Evolutionary conservation across 2,329 filamentous ascomycete genomes (phyloP).

Genomic region (Botryotinia globosa): DNA sequence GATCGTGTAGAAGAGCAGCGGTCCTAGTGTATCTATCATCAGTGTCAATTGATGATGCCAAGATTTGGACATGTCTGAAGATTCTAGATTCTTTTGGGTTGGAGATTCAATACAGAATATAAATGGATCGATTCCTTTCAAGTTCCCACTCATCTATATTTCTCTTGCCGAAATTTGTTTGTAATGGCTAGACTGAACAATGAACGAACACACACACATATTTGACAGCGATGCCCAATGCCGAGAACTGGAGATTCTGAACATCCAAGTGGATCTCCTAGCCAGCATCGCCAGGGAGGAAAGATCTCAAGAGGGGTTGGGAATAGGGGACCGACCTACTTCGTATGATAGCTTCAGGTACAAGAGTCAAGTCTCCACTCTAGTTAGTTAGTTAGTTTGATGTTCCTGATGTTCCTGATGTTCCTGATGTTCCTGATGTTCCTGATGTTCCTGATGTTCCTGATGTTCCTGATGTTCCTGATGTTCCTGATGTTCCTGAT

Average conservation of each 20-base stretch:
- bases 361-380: conserved; percentile 7
- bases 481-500: no score
- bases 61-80: background rate
- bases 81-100: background rate
- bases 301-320: conserved; percentile 12
- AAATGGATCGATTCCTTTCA: background rate
- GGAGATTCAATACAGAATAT: background rate
- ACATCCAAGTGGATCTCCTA: conserved; percentile 8
- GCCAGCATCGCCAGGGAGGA: background rate
- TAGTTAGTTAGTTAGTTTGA: background rate
- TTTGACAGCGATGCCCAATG: conserved; percentile 6
- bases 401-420: background rate
- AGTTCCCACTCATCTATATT: background rate
- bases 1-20: background rate
- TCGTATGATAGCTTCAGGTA: conserved; percentile 16
- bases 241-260: background rate
- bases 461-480: background rate
- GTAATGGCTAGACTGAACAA: background rate
- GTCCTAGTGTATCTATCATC: background rate
- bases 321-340: conserved; percentile 14
- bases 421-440: conserved; percentile 8
- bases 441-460: background rate
- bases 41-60: background rate
- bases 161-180: background rate
- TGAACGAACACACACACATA: background rate